phyloP scores from a whole-genome alignment of 208 protist genomes.

The Trypanosoma rangeli region DNA sequence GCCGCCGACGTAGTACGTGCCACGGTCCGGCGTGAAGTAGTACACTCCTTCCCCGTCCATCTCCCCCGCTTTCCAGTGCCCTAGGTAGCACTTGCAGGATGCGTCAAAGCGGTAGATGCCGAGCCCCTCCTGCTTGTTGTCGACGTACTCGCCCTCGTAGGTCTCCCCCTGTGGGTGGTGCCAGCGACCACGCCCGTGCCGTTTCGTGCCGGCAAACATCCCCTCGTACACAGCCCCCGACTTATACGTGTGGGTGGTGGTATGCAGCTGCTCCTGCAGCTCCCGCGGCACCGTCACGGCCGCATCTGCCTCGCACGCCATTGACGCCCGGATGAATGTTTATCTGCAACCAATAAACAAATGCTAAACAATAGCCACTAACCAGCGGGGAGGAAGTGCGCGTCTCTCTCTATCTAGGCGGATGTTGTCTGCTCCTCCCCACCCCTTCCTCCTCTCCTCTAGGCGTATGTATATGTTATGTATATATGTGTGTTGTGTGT shows the following conservation, averaged over 20 bases:
- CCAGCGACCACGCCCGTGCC: conserved; percentile 80
- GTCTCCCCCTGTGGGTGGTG: conserved; percentile 71
- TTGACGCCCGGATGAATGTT: no score
- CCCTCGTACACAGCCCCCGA: conserved; percentile 89
- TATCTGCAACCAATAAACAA: no score
- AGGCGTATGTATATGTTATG: no score
- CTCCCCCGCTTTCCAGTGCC: conserved; percentile 71
- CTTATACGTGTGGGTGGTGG: conserved; percentile 69
- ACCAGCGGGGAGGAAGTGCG: no score
- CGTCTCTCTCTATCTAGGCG: no score
- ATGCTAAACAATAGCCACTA: no score
- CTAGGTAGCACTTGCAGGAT: conserved; percentile 79
- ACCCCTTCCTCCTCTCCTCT: no score
- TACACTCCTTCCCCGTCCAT: conserved; percentile 89
- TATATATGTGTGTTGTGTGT: no score
- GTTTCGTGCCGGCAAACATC: conserved; percentile 70
- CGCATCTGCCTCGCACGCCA: no score
- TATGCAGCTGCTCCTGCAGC: background rate
- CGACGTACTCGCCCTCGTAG: conserved; percentile 88
- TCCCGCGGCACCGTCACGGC: background rate
- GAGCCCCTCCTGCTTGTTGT: conserved; percentile 85
- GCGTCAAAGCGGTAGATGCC: conserved; percentile 75
- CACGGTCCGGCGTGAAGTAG: conserved; percentile 67
- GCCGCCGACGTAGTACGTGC: conserved; percentile 67
- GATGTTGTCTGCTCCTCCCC: no score